Evolutionary conservation across 495 filamentous ascomycete species (phyloP), one percentile per base, ranked within the genome.

Genomic region (Aspergillus diversus): DNA sequence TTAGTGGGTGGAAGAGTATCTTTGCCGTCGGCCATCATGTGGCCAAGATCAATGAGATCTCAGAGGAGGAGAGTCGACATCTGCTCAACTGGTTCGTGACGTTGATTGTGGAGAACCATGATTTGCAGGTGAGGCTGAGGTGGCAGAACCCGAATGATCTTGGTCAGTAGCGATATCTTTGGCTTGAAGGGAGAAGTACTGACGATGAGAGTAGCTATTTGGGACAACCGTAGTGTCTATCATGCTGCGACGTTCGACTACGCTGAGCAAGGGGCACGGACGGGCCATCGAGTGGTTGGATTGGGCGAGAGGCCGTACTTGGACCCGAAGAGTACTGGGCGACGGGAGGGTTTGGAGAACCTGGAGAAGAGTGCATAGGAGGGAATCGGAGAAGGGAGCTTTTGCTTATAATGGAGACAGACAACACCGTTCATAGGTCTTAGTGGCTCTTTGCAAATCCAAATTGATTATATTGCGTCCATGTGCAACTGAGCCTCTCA

Each of bases 1-100:
- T 92, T 0, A 91, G 89, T 0, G 90, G 89, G 4, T 92, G 90
- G 89, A 91, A 90, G 75, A 79, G 72, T 27, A 71, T 93, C n/a
- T 92, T 89, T 66, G 83, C 82, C 0, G 79, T 86, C 4, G 69
- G 69, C 4, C 59, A 58, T 6, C 60, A 69, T 48, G 63, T 68
- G 5, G 39, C 58, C 35, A 27, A 47, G 5, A 68, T 71, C 32
- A 65, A 71, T 21, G 69, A 51, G 4, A 7, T 70, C 4, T n/a
- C 51, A 39, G 61, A 62, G 12, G 47, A 76, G 13, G 89, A 92
- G 80, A 68, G 62, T 37, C 32, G 27, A 2, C 47, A 58, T 82
- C 78, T 63, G 73, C 77, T 58, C 57, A 74, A 39, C 70, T 89
- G 50, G 72, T 91, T 33, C 71, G 84, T 53, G 83, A 81, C 79